phyloP scores from a whole-genome alignment of 805 yeast species.

The Diddensiella transvaalensis region DNA sequence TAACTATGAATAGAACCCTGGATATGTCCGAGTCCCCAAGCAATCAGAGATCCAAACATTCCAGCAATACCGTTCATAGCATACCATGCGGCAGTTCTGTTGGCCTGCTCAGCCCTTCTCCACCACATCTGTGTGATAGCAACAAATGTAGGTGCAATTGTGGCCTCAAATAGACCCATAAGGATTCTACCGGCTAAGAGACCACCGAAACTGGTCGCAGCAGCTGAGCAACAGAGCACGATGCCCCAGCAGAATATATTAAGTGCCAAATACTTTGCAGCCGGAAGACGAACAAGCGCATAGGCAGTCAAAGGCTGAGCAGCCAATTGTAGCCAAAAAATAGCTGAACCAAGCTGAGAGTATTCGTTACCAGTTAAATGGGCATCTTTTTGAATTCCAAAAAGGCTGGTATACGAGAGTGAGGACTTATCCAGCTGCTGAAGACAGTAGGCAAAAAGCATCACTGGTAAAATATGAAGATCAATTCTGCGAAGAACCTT shows the following conservation, averaged over 20 bases:
- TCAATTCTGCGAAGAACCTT: conserved; percentile 27
- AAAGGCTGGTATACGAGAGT: conserved; percentile 47
- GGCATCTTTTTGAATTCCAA: conserved; percentile 44
- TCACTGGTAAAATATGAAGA: conserved; percentile 17
- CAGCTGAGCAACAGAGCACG: conserved; percentile 19
- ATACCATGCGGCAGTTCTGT: conserved; percentile 41
- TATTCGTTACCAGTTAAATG: conserved; percentile 38
- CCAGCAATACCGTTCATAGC: conserved; percentile 43
- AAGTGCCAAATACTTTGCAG: conserved; percentile 17
- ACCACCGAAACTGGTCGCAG: conserved; percentile 44
- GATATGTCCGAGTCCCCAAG: conserved; percentile 42
- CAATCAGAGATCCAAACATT: conserved; percentile 46
- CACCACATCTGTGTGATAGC: conserved; percentile 58
- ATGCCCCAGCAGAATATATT: conserved; percentile 21
- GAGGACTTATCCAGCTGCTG: conserved; percentile 45
- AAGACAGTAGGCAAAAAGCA: conserved; percentile 16
- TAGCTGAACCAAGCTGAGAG: conserved; percentile 43
- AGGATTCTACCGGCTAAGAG: conserved; percentile 46
- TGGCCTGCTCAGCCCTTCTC: conserved; percentile 45
- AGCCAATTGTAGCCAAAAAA: conserved; percentile 45
- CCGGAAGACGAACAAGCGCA: conserved; percentile 21
- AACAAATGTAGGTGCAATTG: conserved; percentile 56
- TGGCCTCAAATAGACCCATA: conserved; percentile 50
- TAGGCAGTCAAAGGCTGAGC: conserved; percentile 45
- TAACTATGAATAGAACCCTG: conserved; percentile 34